A percentile compares a stretch with the other conserved stretches of the same genome.
Evolutionary conservation across 352 stramenopile species (phyloP).

Genomic region (Pythium sukuiense): DNA sequence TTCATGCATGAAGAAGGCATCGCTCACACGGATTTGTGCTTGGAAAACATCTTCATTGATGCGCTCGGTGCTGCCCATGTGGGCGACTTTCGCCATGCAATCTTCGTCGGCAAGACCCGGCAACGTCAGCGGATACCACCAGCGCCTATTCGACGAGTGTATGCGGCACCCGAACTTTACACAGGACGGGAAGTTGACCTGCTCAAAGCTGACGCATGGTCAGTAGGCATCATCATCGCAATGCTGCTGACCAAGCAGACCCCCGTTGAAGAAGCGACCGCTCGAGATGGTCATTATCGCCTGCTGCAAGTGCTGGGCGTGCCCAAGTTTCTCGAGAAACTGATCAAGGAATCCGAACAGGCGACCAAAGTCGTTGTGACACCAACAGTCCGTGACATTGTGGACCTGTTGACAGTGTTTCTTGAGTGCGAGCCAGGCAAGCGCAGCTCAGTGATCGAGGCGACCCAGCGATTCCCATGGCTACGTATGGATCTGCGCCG

Average conservation of each 20-base stretch:
- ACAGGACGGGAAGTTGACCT: constrained; percentile 26
- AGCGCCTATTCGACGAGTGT: constrained; percentile 11
- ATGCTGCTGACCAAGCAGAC: constrained; percentile 26
- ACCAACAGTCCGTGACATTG: constrained; percentile 13
- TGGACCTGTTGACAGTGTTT: constrained; percentile 11
- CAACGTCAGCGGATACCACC: background rate
- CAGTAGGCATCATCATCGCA: constrained; percentile 29
- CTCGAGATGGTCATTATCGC: constrained; percentile 17
- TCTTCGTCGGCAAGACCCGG: constrained; percentile 10
- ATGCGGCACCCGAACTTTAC: constrained; percentile 26
- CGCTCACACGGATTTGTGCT: constrained; percentile 24
- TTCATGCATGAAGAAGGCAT: constrained; percentile 28
- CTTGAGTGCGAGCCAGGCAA: constrained; percentile 20
- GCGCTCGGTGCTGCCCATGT: constrained; percentile 11
- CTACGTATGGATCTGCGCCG: background rate
- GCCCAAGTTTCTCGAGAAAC: constrained; percentile 16
- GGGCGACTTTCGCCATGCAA: constrained; percentile 23
- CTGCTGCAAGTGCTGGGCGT: constrained; percentile 25
- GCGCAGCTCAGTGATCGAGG: constrained; percentile 9
- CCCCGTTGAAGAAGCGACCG: constrained; percentile 18
- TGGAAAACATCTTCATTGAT: constrained; percentile 32
- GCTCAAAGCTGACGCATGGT: constrained; percentile 35
- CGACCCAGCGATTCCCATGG: constrained; percentile 19
- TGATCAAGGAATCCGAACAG: constrained; percentile 4
- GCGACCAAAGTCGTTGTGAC: background rate